Conservation (phyloP, 192 early-diverging fungal species). For the Coemansia nantahalensis region DNA sequence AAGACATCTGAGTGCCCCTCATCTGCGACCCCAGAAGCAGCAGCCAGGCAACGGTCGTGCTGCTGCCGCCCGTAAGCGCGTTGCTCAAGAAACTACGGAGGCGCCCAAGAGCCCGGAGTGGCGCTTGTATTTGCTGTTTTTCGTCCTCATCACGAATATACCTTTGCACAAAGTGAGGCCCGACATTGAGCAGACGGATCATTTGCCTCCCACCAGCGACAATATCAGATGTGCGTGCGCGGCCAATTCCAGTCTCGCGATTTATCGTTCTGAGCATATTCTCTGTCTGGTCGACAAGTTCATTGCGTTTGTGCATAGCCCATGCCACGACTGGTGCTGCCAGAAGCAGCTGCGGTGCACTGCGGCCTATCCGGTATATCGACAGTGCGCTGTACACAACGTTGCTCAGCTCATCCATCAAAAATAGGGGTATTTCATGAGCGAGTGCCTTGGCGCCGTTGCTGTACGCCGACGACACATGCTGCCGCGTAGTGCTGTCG, state of each 20-base stretch:
- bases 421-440: conserved; percentile 6
- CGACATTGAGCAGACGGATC: conserved; percentile 64
- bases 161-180: conserved; percentile 54
- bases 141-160: conserved; percentile 61
- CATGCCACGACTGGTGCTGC: conserved; percentile 16
- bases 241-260: background rate
- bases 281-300: conserved; percentile 2
- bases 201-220: conserved; percentile 60
- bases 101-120: conserved; percentile 1
- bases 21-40: no score
- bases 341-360: conserved; percentile 22
- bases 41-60: no score
- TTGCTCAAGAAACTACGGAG: no score
- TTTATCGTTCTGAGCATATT: background rate
- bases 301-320: background rate
- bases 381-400: conserved; percentile 9
- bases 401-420: conserved; percentile 9
- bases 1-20: no score
- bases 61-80: no score
- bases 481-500: conserved; percentile 26
- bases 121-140: conserved; percentile 56
- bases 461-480: conserved; percentile 20
- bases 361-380: conserved; percentile 14
- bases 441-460: conserved; percentile 15
- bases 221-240: conserved; percentile 8